Conservation (phyloP, 257 asterid genomes). For the Ocimum tenuiflorum region DNA sequence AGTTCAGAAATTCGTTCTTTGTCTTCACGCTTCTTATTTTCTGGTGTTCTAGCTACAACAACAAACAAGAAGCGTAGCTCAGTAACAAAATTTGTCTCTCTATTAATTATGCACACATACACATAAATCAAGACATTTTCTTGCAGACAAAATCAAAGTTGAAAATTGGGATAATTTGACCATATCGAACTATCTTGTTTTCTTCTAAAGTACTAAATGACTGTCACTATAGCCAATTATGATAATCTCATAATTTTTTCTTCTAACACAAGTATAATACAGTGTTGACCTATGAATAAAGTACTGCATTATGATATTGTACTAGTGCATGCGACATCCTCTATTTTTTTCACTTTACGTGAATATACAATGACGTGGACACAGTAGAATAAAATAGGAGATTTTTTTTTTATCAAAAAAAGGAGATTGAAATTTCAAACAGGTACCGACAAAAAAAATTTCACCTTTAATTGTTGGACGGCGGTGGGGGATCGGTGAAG, state of each 20-base stretch:
- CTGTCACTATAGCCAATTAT: slow-evolving; percentile 1
- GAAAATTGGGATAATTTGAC: background rate
- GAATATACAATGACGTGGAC: background rate
- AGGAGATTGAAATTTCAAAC: background rate
- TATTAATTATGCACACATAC: background rate
- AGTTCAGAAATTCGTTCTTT: slow-evolving; percentile 40
- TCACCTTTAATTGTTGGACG: slow-evolving; percentile 50
- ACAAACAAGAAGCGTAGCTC: background rate
- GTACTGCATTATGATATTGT: background rate
- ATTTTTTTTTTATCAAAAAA: no score
- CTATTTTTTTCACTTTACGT: background rate
- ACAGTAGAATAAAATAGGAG: background rate
- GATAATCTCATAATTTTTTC: background rate
- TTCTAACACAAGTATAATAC: background rate
- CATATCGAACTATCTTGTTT: background rate
- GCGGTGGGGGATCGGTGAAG: slow-evolving; percentile 37
- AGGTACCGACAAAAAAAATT: background rate
- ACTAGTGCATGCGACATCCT: background rate
- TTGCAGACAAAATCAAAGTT: background rate
- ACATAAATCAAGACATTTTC: background rate
- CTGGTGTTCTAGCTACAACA: slow-evolving; percentile 50
- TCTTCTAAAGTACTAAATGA: background rate
- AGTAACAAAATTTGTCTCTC: background rate
- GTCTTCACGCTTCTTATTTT: slow-evolving; percentile 53
- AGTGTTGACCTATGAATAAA: background rate